Evolutionary conservation across 2,329 filamentous ascomycete species (phyloP).

Genomic region (Penicillium hordei): DNA sequence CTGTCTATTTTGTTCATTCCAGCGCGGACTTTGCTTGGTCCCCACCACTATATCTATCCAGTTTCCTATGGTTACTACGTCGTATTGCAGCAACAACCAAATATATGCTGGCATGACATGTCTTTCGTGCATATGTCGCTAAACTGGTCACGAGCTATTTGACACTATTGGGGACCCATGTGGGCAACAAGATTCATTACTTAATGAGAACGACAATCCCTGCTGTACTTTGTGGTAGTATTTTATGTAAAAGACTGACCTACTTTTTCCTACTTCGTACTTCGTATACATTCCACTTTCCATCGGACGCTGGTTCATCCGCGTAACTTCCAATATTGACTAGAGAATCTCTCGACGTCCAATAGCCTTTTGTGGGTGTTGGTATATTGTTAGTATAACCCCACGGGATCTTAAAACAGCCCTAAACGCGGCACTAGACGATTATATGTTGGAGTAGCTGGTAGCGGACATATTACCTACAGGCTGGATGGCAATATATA

Average conservation of each 20-base stretch:
- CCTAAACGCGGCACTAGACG: fast-evolving
- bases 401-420: neutral
- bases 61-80: no score
- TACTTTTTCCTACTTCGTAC: neutral
- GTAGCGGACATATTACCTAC: neutral
- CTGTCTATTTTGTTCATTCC: neutral
- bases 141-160: neutral
- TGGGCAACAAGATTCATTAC: neutral
- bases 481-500: neutral
- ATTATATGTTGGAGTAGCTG: fast-evolving
- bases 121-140: neutral
- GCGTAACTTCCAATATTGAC: neutral
- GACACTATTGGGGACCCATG: neutral
- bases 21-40: neutral
- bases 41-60: neutral
- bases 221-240: no score
- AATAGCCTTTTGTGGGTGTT: no score
- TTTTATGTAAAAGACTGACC: neutral
- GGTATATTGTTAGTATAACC: fast-evolving
- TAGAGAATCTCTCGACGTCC: no score
- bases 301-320: no score
- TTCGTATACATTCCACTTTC: neutral
- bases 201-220: neutral
- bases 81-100: neutral
- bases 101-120: neutral